These are phyloP conservation scores for Malus hybrid DNA, from an alignment of 331 rosid species.

Conservation along the genomic window DNA sequence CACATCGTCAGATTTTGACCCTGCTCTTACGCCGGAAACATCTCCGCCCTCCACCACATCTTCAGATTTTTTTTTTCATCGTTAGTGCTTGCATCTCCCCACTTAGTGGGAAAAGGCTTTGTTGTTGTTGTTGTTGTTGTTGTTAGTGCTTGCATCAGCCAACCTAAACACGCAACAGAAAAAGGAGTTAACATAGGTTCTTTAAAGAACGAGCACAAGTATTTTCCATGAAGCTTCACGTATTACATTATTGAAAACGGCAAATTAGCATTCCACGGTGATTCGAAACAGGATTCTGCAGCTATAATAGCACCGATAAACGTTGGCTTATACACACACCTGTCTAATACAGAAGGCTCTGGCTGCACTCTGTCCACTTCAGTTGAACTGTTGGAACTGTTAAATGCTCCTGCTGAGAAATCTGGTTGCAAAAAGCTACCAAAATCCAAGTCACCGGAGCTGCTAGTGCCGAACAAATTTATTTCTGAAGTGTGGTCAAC, in stretches of 20 bases:
- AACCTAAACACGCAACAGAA: slow-evolving; percentile 37
- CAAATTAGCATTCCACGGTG: not conserved
- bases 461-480: no score
- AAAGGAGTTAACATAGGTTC: slow-evolving; percentile 7
- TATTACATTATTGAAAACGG: not conserved
- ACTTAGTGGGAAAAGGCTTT: no score
- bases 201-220: not conserved
- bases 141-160: slow-evolving; percentile 22
- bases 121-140: no score
- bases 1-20: no score
- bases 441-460: no score
- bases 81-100: no score
- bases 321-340: slow-evolving; percentile 24
- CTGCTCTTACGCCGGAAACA: slow-evolving; percentile 3
- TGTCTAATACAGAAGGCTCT: slow-evolving; percentile 35
- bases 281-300: not conserved
- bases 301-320: not conserved
- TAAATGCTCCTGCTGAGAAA: slow-evolving; percentile 36
- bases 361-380: slow-evolving; percentile 21
- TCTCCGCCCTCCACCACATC: slow-evolving; percentile 13
- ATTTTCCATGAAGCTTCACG: not conserved
- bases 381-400: slow-evolving; percentile 25
- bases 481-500: no score
- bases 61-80: slow-evolving; percentile 17
- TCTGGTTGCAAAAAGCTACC: no score